Base-by-base conservation (phyloP, 2,329 filamentous ascomycete genomes). In the Xylariaceae sp. region DNA sequence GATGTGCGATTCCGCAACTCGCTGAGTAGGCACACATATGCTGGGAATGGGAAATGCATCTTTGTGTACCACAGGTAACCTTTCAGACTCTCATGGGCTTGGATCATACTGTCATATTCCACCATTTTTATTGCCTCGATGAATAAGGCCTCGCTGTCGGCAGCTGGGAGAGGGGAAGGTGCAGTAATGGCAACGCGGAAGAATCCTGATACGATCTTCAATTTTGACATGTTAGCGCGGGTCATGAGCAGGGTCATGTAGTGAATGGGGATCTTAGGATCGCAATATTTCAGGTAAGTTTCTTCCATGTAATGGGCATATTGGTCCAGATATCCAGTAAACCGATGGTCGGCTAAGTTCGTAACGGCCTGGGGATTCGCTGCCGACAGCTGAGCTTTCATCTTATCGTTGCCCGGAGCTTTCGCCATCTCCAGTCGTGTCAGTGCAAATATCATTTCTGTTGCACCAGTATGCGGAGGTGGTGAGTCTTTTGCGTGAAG, bases 361-460 rank as follows among this genome's bases (percentile, higher is more conserved):
- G 64, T 63, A n/a, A 70, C 62, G 2, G 69, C 54, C 43, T 71
- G 65, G 18, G 67, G 71, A 50, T 61, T 60, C 11, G 57, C 53
- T 34, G 56, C 52, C 18, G 61, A 57, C 11, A 55, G 37, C 15
- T 54, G 49, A 30, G 55, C 43, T 26, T 56, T 62, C 43, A 69
- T 67, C 44, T 69, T 70, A 44, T 72, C 69, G 38, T 67, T 72
- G 3, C 69, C 67, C 19, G 74, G 74, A 2, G 73, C 75, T 53
- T 77, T 73, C 39, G 73, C 72, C 35, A 83, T 64, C 55, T 81
- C 77, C 28, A 78, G 67, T 13, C 77, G 68, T 1, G 76, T 72
- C 9, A 82, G 66, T 12, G 70, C 67, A 52, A 82, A 83, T 6
- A 81, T 62, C 72, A 81, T 79, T 51, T 82, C 79, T 0, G 77